Evolutionary conservation across 1,284 basidiomycete species (phyloP).

Genomic region (Naganishia sp.): DNA sequence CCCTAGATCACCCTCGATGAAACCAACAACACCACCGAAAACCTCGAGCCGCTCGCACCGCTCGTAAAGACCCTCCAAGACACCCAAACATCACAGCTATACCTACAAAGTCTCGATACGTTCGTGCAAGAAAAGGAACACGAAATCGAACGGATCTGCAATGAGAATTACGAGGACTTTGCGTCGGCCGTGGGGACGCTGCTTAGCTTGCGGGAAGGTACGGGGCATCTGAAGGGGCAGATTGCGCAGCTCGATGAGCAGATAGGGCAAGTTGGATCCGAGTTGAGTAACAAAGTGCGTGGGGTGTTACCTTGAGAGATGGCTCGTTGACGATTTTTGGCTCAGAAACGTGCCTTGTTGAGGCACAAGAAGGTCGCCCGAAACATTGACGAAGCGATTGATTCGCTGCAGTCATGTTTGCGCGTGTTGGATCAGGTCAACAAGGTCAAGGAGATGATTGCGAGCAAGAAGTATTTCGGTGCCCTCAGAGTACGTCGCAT

Average conservation of each 20-base stretch:
- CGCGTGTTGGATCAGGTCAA: constrained; percentile 93
- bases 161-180: constrained; percentile 96
- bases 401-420: constrained; percentile 87
- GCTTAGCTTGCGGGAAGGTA: constrained; percentile 81
- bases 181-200: constrained; percentile 93
- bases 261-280: constrained; percentile 68
- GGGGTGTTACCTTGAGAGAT: background rate
- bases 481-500: constrained; percentile 77
- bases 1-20: constrained; percentile 50
- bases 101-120: constrained; percentile 78
- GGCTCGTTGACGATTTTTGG: background rate
- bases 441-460: constrained; percentile 88
- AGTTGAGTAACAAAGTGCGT: constrained; percentile 74
- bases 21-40: constrained; percentile 60
- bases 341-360: constrained; percentile 73
- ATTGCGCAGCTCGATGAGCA: constrained; percentile 62
- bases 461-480: constrained; percentile 91
- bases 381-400: constrained; percentile 94
- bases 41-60: constrained; percentile 87
- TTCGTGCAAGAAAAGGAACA: constrained; percentile 91
- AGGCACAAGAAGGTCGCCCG: constrained; percentile 88
- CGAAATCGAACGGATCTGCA: constrained; percentile 95
- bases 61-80: constrained; percentile 91
- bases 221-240: constrained; percentile 58
- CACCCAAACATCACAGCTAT: constrained; percentile 85